Evolutionary conservation across 2,329 filamentous ascomycete genomes (phyloP), one percentile per base, ranked within the genome.

Genomic region (Fusarium nygamai): DNA sequence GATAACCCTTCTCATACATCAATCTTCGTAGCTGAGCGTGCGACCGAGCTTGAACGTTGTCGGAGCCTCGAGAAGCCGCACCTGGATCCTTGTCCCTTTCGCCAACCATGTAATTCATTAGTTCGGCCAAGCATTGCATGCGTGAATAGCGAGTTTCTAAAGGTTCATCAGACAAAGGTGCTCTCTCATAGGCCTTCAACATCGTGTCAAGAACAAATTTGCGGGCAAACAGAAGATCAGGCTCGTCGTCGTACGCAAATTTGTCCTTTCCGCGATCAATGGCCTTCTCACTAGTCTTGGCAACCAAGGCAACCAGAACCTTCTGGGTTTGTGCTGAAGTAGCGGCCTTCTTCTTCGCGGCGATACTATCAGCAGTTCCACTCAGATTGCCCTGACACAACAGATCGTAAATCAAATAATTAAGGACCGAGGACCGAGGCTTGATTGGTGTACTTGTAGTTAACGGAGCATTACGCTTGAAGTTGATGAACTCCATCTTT

Each of bases 401-500:
- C 24, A 99, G 86, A 68, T 93, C 93, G 76, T 93, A 95, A 56
- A 99, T 90, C 41, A 99, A 88, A 79, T 99, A 99, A 82, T 98
- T 98, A 72, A 99, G 86, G 48, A 98, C 93, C 72, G 93, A 95
- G 17, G 96, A 95, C 46, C 96, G 92, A 64, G 96, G 96, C 83
- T 98, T 98, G 22, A 97, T 95, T 10, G 96, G 96, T 4, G 96
- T 98, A 61, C 91, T 92, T 17, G 92, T 92, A 76, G 94, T 92
- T 50, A 94, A 89, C 53, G 96, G 94, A 12, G 94, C 92, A 80
- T 95, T 98, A 69, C 96, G 92, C 75, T 97, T 98, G 85, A 98
- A 99, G 82, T 98, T 98, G 86, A 99, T 98, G 81, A 99, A 98
- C 81, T 99, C 97, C 48, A 99, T 91, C 87, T 99, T 99, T 14